Evolutionary conservation across 2,329 filamentous ascomycete genomes (phyloP), one percentile per base, ranked within the genome.

Genomic region (Nigrospora sphaerica): DNA sequence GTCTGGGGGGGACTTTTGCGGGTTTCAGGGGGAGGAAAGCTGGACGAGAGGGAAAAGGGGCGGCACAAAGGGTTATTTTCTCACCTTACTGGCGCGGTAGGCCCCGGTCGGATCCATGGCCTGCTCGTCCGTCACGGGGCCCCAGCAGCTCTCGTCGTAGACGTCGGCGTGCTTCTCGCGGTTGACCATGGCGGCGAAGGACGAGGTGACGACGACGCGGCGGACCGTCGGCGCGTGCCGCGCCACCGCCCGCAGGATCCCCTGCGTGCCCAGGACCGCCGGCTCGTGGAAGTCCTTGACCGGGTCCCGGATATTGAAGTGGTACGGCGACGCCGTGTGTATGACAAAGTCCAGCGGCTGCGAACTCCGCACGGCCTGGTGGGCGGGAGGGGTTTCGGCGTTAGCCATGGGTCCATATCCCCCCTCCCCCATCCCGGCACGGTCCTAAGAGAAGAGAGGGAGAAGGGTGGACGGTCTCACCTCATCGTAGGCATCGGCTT

Each of bases 211-310:
- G 44, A 84, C 83, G 9, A 93, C 85, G 46, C 81, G 75, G 66
- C 83, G 86, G 42, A 93, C 85, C 2, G 52, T 54, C 0, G 73
- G 74, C 0, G 73, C 56, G 60, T 76, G 48, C 44, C 70, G 68
- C 54, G 83, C 80, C 49, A 90, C 73, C 11, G 85, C 80, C 52
- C 83, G 77, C 28, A 86, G 81, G 47, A 91, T 80, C 37, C 83
- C 83, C 53, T 82, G 84, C 1, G 75, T 78, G 50, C 75, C 79
- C 44, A 72, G 64, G 19, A 78, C 60, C 2, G 77, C 77, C 2
- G 77, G 75, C 52, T 77, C 69, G 49, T 81, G 60, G 32, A 81
- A 68, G 37, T 78, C 75, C 46, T 60, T 69, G 45, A 71, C 70
- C 12, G 14, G 18, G 23, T 45, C 42, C 13, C 10, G 13, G 19